These are phyloP conservation scores for Aspergillus luchuensis DNA, from an alignment of 2,329 filamentous ascomycete genomes.

Conservation along the genomic window DNA sequence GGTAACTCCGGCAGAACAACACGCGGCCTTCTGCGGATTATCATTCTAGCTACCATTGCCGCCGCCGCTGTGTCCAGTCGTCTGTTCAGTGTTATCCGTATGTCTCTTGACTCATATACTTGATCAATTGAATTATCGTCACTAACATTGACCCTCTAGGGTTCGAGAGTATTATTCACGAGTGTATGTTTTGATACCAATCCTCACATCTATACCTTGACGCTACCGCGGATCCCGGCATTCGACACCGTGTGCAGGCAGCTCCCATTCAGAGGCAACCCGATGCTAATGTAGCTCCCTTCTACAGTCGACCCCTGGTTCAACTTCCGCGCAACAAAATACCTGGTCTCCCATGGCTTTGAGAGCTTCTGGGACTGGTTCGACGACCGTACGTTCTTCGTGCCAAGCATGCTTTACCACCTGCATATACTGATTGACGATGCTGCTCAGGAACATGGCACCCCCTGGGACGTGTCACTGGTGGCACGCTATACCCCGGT, in stretches of 20 bases:
- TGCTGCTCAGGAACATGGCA: conserved; percentile 77
- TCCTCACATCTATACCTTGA: conserved; percentile 16
- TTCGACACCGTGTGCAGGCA: conserved; percentile 2
- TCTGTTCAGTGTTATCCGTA: conserved; percentile 97
- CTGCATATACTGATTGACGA: conserved; percentile 6
- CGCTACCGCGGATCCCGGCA: neutral
- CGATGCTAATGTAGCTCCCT: conserved; percentile 16
- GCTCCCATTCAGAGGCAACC: conserved; percentile 16
- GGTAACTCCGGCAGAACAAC: conserved; percentile 79
- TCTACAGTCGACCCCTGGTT: conserved; percentile 95
- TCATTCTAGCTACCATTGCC: conserved; percentile 90
- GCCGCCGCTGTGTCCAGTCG: conserved; percentile 88
- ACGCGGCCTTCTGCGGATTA: conserved; percentile 79
- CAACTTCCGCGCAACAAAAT: conserved; percentile 98
- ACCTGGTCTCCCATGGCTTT: conserved; percentile 94
- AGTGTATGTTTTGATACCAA: conserved; percentile 69
- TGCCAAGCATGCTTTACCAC: neutral
- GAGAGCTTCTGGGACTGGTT: conserved; percentile 99
- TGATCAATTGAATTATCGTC: conserved; percentile 5
- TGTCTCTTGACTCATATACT: conserved; percentile 42
- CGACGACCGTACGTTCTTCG: conserved; percentile 73
- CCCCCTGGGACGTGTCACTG: conserved; percentile 94
- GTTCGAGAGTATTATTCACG: conserved; percentile 99
- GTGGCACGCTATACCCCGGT: conserved; percentile 96
- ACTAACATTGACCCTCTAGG: conserved; percentile 52